Conservation (phyloP, 805 yeast genomes). For the Suhomyces prunicola region DNA sequence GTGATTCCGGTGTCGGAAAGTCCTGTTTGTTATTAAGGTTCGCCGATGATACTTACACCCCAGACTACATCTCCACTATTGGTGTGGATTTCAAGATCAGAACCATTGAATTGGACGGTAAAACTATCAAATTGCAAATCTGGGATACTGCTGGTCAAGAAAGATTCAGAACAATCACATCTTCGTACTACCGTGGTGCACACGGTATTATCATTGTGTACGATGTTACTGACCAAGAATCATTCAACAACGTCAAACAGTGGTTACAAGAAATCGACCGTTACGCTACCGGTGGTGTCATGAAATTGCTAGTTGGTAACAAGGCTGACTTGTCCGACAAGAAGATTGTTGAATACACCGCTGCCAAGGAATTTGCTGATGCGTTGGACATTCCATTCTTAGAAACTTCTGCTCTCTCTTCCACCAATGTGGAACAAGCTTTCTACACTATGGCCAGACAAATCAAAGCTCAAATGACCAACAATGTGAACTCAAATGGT, state of each 20-base stretch:
- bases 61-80: slow-evolving; percentile 94
- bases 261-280: slow-evolving; percentile 99
- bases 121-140: slow-evolving; percentile 94
- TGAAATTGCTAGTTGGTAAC: slow-evolving; percentile 93
- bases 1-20: slow-evolving; percentile 98
- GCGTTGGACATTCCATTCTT: slow-evolving; percentile 90
- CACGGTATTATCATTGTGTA: slow-evolving; percentile 97
- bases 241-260: slow-evolving; percentile 93
- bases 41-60: slow-evolving; percentile 96
- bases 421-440: slow-evolving; percentile 97
- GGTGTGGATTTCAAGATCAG: slow-evolving; percentile 94
- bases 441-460: slow-evolving; percentile 98
- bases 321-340: slow-evolving; percentile 92
- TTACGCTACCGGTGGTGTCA: slow-evolving; percentile 96
- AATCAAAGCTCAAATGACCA: slow-evolving; percentile 92
- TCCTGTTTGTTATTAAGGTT: slow-evolving; percentile 92
- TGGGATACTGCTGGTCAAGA: slow-evolving; percentile 99
- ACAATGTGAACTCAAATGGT: slow-evolving; percentile 42
- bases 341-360: slow-evolving; percentile 92
- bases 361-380: slow-evolving; percentile 97
- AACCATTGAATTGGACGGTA: slow-evolving; percentile 92
- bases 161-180: slow-evolving; percentile 94
- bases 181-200: slow-evolving; percentile 97
- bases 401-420: slow-evolving; percentile 92
- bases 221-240: slow-evolving; percentile 96